phyloP scores from a whole-genome alignment of 768 basidiomycete species.

The Lactarius sp. region DNA sequence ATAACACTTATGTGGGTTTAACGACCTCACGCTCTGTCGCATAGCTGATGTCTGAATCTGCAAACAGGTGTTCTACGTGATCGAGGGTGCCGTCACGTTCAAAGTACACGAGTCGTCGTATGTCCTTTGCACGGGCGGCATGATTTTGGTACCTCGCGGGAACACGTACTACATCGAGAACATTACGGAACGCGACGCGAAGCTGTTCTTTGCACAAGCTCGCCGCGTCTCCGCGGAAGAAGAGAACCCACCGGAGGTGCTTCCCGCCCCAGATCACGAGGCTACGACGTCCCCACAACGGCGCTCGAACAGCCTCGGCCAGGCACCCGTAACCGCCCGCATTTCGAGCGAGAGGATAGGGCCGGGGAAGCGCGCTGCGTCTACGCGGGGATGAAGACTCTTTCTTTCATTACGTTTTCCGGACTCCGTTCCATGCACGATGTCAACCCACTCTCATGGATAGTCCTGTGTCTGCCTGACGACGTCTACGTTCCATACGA shows the following conservation, averaged over 20 bases:
- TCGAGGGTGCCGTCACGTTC: constrained; percentile 85
- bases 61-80: constrained; percentile 68
- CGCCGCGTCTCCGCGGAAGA: constrained; percentile 43
- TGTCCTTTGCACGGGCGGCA: constrained; percentile 74
- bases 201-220: constrained; percentile 90
- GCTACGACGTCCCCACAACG: constrained; percentile 5
- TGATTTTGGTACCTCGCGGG: constrained; percentile 91
- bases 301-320: constrained; percentile 21
- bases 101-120: constrained; percentile 76
- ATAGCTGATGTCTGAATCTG: not conserved
- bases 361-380: constrained; percentile 10
- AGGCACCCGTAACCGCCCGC: constrained; percentile 19
- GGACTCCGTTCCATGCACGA: not conserved
- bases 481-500: not conserved
- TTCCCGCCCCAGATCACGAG: constrained; percentile 18
- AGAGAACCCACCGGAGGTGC: constrained; percentile 22
- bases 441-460: not conserved
- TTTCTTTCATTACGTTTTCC: not conserved
- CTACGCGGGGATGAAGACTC: constrained; percentile 10
- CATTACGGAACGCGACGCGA: constrained; percentile 71
- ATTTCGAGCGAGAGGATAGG: constrained; percentile 19
- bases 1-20: constrained; percentile 82
- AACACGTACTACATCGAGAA: constrained; percentile 92
- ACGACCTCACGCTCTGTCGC: constrained; percentile 17
- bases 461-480: not conserved